Percentiles rank a stretch among this genome's conserved stretches.
phyloP scores from a whole-genome alignment of 331 rosid species.

The Ulmus americana region DNA sequence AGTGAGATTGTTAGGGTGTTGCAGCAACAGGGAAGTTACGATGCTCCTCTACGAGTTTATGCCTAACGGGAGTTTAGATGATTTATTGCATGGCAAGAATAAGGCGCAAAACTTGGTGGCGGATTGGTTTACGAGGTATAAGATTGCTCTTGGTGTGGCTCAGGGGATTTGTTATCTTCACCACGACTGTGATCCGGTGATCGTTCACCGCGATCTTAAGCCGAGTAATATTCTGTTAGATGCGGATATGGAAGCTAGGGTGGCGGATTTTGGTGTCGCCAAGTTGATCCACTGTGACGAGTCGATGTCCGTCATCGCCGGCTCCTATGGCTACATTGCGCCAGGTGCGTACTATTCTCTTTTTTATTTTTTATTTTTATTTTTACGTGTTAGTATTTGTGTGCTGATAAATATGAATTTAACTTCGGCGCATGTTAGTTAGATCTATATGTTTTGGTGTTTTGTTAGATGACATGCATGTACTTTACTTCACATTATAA shows the following conservation, averaged over 20 bases:
- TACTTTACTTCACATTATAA: too few species aligned
- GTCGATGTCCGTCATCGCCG: slow-evolving; percentile 94
- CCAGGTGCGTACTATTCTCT: slow-evolving; percentile 48
- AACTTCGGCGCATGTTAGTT: slow-evolving; percentile 11
- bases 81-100: slow-evolving; percentile 59
- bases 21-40: slow-evolving; percentile 76
- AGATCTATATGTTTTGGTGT: not conserved
- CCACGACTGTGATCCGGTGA: slow-evolving; percentile 85
- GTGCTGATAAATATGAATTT: slow-evolving; percentile 8
- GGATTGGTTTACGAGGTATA: slow-evolving; percentile 85
- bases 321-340: slow-evolving; percentile 95
- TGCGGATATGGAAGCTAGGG: slow-evolving; percentile 80
- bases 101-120: slow-evolving; percentile 53
- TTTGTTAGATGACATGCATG: not conserved
- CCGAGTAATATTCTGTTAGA: slow-evolving; percentile 81
- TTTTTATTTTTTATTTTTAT: not conserved
- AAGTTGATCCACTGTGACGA: slow-evolving; percentile 70
- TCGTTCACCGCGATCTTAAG: slow-evolving; percentile 83
- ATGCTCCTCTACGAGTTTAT: slow-evolving; percentile 91
- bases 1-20: slow-evolving; percentile 85
- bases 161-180: slow-evolving; percentile 94
- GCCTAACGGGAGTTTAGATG: slow-evolving; percentile 86
- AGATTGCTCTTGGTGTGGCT: slow-evolving; percentile 86
- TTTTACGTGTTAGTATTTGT: not conserved
- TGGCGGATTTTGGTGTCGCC: slow-evolving; percentile 96